These are phyloP conservation scores for Schizochytrium sp. DNA, from an alignment of 108 stramenopile genomes.

Conservation along the genomic window DNA sequence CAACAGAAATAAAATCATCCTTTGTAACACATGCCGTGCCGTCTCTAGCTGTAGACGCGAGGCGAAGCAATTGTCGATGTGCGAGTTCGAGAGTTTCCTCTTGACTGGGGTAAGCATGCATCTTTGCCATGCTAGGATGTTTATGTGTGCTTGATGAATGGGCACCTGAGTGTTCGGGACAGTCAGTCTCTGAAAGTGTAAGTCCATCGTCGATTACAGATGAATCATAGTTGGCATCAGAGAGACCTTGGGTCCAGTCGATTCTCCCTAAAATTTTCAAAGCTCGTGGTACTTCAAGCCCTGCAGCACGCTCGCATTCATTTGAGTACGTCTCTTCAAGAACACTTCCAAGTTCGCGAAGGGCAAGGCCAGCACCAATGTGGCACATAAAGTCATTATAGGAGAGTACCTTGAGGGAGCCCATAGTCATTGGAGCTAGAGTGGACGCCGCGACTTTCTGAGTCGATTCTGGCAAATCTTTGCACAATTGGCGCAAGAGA, in stretches of 20 bases:
- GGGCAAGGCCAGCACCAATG: conserved; percentile 1
- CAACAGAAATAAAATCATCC: too few relatives aligned
- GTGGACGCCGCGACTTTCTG: not conserved
- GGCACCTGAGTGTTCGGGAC: too few relatives aligned
- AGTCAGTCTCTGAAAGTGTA: too few relatives aligned
- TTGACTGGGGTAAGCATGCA: too few relatives aligned
- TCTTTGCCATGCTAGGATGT: too few relatives aligned
- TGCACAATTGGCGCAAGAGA: not conserved
- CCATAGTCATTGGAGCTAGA: not conserved
- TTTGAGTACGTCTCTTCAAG: not conserved
- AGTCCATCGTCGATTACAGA: too few relatives aligned
- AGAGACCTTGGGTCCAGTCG: not conserved
- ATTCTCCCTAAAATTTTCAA: not conserved
- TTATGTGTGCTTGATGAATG: too few relatives aligned
- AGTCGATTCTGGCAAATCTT: not conserved
- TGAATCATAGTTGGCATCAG: not conserved
- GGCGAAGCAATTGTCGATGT: too few relatives aligned
- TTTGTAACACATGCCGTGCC: too few relatives aligned
- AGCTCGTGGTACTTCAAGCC: not conserved
- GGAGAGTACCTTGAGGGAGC: not conserved
- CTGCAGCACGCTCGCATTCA: not conserved
- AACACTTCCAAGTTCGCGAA: not conserved
- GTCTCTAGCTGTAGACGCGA: too few relatives aligned
- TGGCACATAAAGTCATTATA: conserved; percentile 58
- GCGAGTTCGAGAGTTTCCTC: too few relatives aligned